Conservation (phyloP, 306 rosid genomes). For the Canavalia ensiformis region DNA sequence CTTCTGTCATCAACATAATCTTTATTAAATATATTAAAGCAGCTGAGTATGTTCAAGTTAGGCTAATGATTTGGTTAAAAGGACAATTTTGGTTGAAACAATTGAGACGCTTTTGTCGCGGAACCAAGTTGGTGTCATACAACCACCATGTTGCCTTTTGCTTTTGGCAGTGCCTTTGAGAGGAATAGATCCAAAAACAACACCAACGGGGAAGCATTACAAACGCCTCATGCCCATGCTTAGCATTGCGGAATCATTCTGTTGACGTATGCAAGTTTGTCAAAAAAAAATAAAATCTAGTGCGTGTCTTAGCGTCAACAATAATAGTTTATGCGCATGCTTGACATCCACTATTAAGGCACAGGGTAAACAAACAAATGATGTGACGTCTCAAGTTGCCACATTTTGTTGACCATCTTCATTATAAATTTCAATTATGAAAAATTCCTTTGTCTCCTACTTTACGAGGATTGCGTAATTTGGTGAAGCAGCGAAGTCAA, state of each 20-base stretch:
- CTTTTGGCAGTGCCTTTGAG: constrained; percentile 25
- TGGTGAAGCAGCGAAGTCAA: constrained; percentile 40
- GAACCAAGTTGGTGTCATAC: constrained; percentile 23
- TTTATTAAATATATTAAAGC: constrained; percentile 30
- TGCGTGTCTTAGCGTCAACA: constrained; percentile 41
- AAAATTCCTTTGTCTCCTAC: constrained; percentile 16
- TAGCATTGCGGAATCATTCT: constrained; percentile 40
- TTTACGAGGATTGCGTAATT: constrained; percentile 22
- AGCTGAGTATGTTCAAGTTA: constrained; percentile 27
- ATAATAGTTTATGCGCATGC: constrained; percentile 38
- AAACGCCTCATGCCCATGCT: constrained; percentile 38
- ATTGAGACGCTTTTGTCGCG: constrained; percentile 40
- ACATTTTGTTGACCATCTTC: constrained; percentile 35
- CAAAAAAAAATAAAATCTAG: constrained; percentile 10
- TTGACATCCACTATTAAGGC: constrained; percentile 13
- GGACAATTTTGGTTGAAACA: constrained; percentile 46
- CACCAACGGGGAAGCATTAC: constrained; percentile 20
- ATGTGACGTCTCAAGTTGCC: constrained; percentile 37
- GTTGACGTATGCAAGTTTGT: constrained; percentile 29
- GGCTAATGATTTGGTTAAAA: constrained; percentile 42
- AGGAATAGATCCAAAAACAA: constrained; percentile 49
- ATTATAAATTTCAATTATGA: neutral
- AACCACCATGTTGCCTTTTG: constrained; percentile 33
- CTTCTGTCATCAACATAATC: constrained; percentile 33
- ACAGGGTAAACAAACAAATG: neutral